Conservation (phyloP, 1,284 basidiomycete genomes). For the Rhodotorula sp. region DNA sequence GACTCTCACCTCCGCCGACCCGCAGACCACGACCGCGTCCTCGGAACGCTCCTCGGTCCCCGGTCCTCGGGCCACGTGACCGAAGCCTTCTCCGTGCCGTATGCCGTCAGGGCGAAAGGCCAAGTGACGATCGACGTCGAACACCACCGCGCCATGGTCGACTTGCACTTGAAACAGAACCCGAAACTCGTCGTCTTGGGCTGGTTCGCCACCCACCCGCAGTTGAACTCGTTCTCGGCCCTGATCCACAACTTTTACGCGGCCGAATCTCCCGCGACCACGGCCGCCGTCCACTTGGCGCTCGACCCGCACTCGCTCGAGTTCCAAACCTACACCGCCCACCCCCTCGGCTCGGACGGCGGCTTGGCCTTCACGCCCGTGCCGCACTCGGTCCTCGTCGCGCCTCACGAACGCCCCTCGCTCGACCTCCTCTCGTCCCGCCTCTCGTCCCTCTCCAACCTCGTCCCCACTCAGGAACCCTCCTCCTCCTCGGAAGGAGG, state of each 20-base stretch:
- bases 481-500: not conserved
- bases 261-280: slow-evolving; percentile 58
- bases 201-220: slow-evolving; percentile 65
- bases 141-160: slow-evolving; percentile 90
- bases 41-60: slow-evolving; percentile 89
- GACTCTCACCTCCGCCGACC: slow-evolving; percentile 93
- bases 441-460: slow-evolving; percentile 45
- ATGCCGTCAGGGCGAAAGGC: slow-evolving; percentile 54
- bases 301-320: slow-evolving; percentile 82
- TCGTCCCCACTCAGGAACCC: slow-evolving; percentile 40
- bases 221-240: slow-evolving; percentile 92
- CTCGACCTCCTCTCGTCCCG: slow-evolving; percentile 66
- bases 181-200: slow-evolving; percentile 85
- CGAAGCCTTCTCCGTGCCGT: slow-evolving; percentile 81
- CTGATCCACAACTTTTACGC: slow-evolving; percentile 98
- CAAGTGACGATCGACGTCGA: slow-evolving; percentile 96
- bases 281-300: slow-evolving; percentile 78
- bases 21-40: slow-evolving; percentile 79
- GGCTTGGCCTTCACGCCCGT: slow-evolving; percentile 86
- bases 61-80: slow-evolving; percentile 69
- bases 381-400: slow-evolving; percentile 74
- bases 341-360: slow-evolving; percentile 58
- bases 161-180: slow-evolving; percentile 78
- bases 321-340: slow-evolving; percentile 67
- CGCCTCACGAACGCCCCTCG: slow-evolving; percentile 76